phyloP scores from a whole-genome alignment of 805 yeast genomes.

The Barnettozyma pratensis region DNA sequence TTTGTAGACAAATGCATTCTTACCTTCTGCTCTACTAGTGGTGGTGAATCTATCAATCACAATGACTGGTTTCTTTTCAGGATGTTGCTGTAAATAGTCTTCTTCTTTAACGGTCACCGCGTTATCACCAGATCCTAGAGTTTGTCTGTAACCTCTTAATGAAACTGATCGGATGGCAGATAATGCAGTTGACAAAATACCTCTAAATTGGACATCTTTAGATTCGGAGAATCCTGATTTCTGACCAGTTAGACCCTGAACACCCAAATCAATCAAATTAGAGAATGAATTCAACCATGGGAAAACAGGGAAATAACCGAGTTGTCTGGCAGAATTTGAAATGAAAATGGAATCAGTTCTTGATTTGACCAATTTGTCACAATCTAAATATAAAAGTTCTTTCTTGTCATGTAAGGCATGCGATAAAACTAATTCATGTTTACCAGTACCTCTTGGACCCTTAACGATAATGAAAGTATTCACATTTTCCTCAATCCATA shows the following conservation, averaged over 20 bases:
- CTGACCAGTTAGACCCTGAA: conserved; percentile 90
- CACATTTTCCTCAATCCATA: conserved; percentile 86
- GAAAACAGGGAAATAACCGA: conserved; percentile 92
- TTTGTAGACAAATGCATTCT: conserved; percentile 57
- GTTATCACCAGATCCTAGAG: conserved; percentile 27
- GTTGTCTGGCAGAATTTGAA: conserved; percentile 60
- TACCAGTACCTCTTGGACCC: conserved; percentile 97
- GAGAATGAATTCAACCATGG: conserved; percentile 86
- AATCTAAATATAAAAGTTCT: conserved; percentile 67
- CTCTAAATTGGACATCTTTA: conserved; percentile 74
- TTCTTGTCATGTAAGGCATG: conserved; percentile 57
- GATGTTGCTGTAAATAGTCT: conserved; percentile 78
- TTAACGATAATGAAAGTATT: conserved; percentile 83
- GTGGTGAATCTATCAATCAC: conserved; percentile 70
- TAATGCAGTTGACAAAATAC: conserved; percentile 67
- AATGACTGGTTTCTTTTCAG: conserved; percentile 79
- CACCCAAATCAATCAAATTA: conserved; percentile 73
- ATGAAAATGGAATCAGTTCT: conserved; percentile 70
- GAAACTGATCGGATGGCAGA: conserved; percentile 71
- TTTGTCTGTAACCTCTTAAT: conserved; percentile 37
- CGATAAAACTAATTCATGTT: conserved; percentile 68
- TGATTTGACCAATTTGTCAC: conserved; percentile 68
- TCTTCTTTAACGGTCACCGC: conserved; percentile 54
- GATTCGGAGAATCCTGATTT: conserved; percentile 85
- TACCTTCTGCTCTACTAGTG: conserved; percentile 49